Evolutionary conservation across 2,329 filamentous ascomycete genomes (phyloP), one percentile per base, ranked within the genome.

Genomic region (Fusarium denticulatum): DNA sequence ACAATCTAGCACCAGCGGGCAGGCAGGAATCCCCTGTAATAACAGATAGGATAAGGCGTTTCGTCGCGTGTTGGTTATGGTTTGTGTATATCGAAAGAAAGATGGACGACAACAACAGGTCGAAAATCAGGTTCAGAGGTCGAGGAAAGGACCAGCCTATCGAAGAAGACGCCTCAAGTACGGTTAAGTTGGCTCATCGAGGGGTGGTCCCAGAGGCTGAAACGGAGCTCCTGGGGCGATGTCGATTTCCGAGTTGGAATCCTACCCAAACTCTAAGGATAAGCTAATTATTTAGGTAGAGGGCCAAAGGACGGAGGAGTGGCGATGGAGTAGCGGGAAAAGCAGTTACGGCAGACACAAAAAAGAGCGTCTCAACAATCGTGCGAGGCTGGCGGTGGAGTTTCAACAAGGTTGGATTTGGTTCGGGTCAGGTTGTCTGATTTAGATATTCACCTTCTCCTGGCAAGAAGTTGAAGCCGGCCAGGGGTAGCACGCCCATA

Each of bases 361-460:
- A 72, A 62, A 67, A 64, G 32, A 76, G 43, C 53, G 56, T 71
- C 55, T 57, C 63, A 64, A 63, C 55, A 67, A 63, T 69, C 59
- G 64, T 72, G 65, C 53, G 71, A 76, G 67, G 64, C 56, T 71
- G 74, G 62, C 61, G 72, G 72, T 77, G 76, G 76, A 63, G 72
- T 64, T 68, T 74, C 68, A 66, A 42, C 36, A 55, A 66, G 32
- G 63, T 59, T 42, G 32, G 26, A 32, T 66, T 57, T 53, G 63
- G 30, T 26, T 64, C 36, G 49, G 49, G 60, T 64, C 52, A 40
- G 59, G 65, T 73, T 62, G 62, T 74, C 65, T 69, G 71, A 75
- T 67, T 75, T 64, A 47, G 59, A 55, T 52, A 61, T 65, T 72
- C 68, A 56, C 59, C 61, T 59, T 43, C 52, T 67, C 61, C 62